Evolutionary conservation across 2,329 filamentous ascomycete species (phyloP), one percentile per base, ranked within the genome.

Genomic region (Lasiodiplodia theobromae): DNA sequence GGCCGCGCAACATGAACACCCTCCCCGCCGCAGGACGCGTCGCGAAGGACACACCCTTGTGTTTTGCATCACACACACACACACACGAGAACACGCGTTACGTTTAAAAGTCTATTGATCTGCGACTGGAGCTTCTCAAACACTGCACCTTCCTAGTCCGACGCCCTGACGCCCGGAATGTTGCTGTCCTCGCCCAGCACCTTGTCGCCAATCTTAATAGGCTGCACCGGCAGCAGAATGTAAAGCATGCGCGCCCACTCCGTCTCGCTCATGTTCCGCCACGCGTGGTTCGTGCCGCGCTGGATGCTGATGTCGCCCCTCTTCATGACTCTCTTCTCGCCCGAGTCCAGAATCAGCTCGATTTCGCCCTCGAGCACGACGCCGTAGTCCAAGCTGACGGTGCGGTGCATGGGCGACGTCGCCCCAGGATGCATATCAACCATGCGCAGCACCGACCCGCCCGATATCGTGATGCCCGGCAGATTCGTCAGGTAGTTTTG

Each of bases 401-500:
- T 81, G 3, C 79, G 74, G 70, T 81, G 79, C 79, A 81, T 81
- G n/a, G 76, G 74, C 68, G 76, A 78, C 25, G 69, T 73, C n/a
- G 74, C 76, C 31, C 71, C 70, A 0, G 79, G 79, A 16, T 73
- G 73, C 58, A 80, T 78, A 65, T 81, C 79, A 52, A 81, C 79
- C 58, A 79, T 76, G 53, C 82, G 79, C 51, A 84, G 77, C 16
- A 85, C 83, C 4, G 84, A 84, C 11, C 84, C 84, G 37, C 77
- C 77, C 2, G 82, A 80, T 49, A 86, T 77, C 21, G 82, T 81
- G 3, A 88, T 79, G 1, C 86, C 86, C 0, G 86, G 84, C 1
- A 83, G 79, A 52, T 79, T 73, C 14, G 77, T 71, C 51, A 86
- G 77, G 70, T 82, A 83, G 47, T 73, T 70, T 37, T 80, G 75